These are phyloP conservation scores for Parastagonospora nodorum DNA, from an alignment of 2,329 filamentous ascomycete species.

Conservation along the genomic window DNA sequence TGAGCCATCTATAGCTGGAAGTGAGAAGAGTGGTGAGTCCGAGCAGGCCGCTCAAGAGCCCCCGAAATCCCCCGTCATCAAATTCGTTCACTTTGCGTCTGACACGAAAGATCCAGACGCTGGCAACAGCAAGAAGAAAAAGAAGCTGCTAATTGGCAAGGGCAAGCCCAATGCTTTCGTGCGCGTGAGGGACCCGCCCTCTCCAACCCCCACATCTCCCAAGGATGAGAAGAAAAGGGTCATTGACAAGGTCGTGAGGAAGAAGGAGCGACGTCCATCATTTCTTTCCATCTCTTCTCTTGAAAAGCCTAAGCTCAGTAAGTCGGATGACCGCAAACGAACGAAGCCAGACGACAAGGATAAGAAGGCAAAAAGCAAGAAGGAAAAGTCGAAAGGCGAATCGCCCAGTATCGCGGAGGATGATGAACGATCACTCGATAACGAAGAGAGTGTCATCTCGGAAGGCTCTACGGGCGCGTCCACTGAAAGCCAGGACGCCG, in stretches of 20 bases:
- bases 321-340: constrained; percentile 31
- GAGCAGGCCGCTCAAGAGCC: constrained; percentile 41
- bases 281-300: constrained; percentile 21
- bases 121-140: constrained; percentile 35
- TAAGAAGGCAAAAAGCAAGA: constrained; percentile 27
- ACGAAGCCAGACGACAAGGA: constrained; percentile 32
- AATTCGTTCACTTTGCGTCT: constrained; percentile 45
- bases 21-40: constrained; percentile 45
- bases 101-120: constrained; percentile 46
- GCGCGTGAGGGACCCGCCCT: constrained; percentile 32
- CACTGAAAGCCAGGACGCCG: not conserved
- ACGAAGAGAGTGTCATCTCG: constrained; percentile 14
- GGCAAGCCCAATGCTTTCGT: constrained; percentile 40
- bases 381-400: constrained; percentile 14
- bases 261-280: constrained; percentile 26
- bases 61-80: constrained; percentile 37
- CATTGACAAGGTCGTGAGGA: constrained; percentile 24
- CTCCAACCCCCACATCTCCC: constrained; percentile 21
- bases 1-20: constrained; percentile 20
- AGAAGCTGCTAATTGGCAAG: constrained; percentile 28
- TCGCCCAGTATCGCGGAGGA: constrained; percentile 12
- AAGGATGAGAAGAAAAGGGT: constrained; percentile 40
- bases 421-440: constrained; percentile 22
- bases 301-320: constrained; percentile 28
- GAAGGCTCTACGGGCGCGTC: constrained; percentile 10